Evolutionary conservation across 2,329 filamentous ascomycete genomes (phyloP).

Genomic region (Monilinia polystroma): DNA sequence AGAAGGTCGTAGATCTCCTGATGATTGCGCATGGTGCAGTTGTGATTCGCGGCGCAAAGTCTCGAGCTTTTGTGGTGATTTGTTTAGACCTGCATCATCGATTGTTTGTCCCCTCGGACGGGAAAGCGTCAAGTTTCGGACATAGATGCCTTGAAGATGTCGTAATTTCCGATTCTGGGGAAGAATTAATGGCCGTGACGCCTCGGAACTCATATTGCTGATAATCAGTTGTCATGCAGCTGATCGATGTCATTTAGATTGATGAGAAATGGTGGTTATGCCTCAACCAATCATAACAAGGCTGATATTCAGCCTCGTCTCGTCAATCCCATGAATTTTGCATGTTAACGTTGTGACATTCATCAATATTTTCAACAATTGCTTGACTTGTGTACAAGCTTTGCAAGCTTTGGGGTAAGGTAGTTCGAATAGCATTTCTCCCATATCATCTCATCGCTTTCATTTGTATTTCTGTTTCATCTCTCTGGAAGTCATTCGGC

Average conservation of each 20-base stretch:
- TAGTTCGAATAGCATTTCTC: too few species aligned
- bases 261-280: not conserved
- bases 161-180: constrained; percentile 83
- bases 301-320: constrained; percentile 1
- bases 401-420: too few species aligned
- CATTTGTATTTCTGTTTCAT: too few species aligned
- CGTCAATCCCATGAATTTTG: not conserved
- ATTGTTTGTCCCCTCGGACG: constrained; percentile 59
- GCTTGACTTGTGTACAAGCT: too few species aligned
- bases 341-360: too few species aligned
- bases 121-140: constrained; percentile 78
- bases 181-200: constrained; percentile 50
- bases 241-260: not conserved
- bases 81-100: constrained; percentile 73
- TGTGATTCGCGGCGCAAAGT: constrained; percentile 48
- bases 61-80: constrained; percentile 60
- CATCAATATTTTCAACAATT: too few species aligned
- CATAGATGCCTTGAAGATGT: constrained; percentile 80
- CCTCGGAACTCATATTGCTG: constrained; percentile 38
- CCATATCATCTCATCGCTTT: too few species aligned
- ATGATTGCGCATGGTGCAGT: constrained; percentile 57
- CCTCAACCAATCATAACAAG: constrained; percentile 11
- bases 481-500: too few species aligned
- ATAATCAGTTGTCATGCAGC: constrained; percentile 19
- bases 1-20: constrained; percentile 48